A percentile compares a stretch with the other conserved stretches of the same genome.
Conservation (phyloP, 352 stramenopile species). For the Pythium inflatum region DNA sequence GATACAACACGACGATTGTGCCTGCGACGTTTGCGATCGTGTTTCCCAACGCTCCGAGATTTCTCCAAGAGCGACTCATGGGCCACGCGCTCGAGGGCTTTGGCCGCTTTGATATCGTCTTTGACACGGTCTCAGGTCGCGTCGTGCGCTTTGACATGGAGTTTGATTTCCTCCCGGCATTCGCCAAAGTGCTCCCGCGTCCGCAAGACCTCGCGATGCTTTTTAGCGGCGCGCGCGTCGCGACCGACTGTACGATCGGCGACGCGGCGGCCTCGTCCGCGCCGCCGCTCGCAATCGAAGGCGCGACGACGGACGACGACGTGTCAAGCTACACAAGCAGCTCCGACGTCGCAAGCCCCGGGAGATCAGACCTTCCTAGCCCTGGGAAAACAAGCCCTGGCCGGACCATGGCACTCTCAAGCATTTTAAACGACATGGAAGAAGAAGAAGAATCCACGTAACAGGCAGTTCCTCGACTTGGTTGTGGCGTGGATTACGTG, state of each 20-base stretch:
- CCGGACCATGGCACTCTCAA: neutral
- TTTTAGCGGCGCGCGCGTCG: slow-evolving; percentile 13
- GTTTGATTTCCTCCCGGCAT: slow-evolving; percentile 14
- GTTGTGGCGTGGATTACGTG: too few species aligned
- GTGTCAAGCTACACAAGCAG: too few species aligned
- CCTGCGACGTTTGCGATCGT: slow-evolving; percentile 11
- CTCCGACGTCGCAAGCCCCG: too few species aligned
- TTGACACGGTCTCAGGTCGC: neutral
- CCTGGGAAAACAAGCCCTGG: too few species aligned
- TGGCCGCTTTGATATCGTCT: slow-evolving; percentile 22
- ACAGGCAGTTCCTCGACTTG: too few species aligned
- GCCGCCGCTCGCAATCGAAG: neutral
- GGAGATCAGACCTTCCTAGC: too few species aligned
- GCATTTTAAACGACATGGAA: slow-evolving; percentile 3
- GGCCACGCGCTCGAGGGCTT: neutral
- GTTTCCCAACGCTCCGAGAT: slow-evolving; percentile 4
- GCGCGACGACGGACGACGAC: slow-evolving; percentile 3
- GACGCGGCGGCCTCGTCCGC: neutral
- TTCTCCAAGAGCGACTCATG: neutral
- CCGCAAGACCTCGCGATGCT: slow-evolving; percentile 11
- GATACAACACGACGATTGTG: slow-evolving; percentile 15
- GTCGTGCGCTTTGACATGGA: slow-evolving; percentile 17
- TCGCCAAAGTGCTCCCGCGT: slow-evolving; percentile 18
- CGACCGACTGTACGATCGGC: slow-evolving; percentile 17
- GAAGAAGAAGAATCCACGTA: neutral